Conservation (phyloP, 2,329 filamentous ascomycete species). For the Neofusicoccum laricinum region DNA sequence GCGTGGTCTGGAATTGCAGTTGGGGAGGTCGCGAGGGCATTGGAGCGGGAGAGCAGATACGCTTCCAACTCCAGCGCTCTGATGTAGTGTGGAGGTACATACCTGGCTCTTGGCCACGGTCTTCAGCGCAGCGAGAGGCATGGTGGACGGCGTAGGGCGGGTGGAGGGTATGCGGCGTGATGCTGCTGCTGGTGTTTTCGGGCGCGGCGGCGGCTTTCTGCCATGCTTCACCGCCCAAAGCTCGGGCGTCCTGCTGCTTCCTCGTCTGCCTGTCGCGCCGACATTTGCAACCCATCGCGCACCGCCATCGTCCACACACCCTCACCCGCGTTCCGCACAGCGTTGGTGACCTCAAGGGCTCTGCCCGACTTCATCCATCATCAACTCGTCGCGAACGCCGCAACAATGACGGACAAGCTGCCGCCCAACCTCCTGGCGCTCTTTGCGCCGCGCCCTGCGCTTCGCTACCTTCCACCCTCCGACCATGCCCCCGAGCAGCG, state of each 20-base stretch:
- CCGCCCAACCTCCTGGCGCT: conserved; percentile 89
- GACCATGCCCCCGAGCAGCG: conserved; percentile 83
- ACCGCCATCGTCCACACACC: background rate
- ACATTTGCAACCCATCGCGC: background rate
- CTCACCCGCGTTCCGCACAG: background rate
- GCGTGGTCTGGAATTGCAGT: background rate
- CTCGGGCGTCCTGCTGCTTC: background rate
- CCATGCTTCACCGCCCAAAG: background rate
- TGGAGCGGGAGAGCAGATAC: background rate
- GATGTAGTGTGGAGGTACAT: conserved; percentile 23
- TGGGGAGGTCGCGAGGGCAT: background rate
- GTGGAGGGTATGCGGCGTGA: background rate
- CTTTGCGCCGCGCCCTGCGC: conserved; percentile 88
- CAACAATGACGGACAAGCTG: conserved; percentile 88
- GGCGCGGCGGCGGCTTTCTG: background rate
- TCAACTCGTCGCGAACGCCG: background rate
- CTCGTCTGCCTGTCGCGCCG: conserved; percentile 5
- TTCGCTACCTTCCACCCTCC: conserved; percentile 81
- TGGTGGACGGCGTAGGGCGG: conserved; percentile 29
- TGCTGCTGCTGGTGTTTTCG: conserved; percentile 8
- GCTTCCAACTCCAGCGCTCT: background rate
- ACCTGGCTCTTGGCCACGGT: conserved; percentile 57
- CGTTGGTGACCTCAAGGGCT: background rate
- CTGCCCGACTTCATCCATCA: background rate
- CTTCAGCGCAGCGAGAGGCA: conserved; percentile 51